These are phyloP conservation scores for Amauroascus verrucosus DNA, from an alignment of 2,329 filamentous ascomycete genomes.

Conservation along the genomic window DNA sequence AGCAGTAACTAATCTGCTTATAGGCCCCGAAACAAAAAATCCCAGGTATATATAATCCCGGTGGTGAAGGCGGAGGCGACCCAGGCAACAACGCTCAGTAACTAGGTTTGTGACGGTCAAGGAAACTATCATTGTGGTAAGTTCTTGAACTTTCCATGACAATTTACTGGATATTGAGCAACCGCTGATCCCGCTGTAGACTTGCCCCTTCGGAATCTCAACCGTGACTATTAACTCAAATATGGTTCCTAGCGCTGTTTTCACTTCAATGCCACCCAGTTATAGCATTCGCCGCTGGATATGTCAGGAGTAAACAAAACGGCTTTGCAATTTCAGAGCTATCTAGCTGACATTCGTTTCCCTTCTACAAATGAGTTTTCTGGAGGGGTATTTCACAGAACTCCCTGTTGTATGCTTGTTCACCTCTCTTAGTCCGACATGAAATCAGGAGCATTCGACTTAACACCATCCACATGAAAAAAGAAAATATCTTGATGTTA, in stretches of 20 bases:
- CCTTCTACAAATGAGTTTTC: neutral
- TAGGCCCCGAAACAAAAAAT: conserved; percentile 4
- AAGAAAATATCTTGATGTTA: neutral
- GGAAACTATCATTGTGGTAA: conserved; percentile 26
- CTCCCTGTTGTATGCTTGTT: neutral
- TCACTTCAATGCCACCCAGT: neutral
- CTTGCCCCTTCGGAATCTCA: neutral
- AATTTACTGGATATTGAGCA: neutral
- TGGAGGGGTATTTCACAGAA: neutral
- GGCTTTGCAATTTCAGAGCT: neutral
- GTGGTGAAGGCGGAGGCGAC: conserved; percentile 1
- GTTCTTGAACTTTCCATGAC: conserved; percentile 18
- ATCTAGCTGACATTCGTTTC: neutral
- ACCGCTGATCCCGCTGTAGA: neutral
- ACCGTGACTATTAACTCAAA: too few relatives aligned
- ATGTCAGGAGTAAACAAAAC: neutral
- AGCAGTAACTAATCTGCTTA: neutral
- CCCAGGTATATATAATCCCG: neutral
- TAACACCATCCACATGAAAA: neutral
- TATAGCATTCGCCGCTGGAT: neutral
- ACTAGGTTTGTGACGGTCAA: conserved; percentile 28
- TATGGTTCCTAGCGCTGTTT: conserved; percentile 4
- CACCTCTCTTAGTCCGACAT: neutral
- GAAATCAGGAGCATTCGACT: neutral
- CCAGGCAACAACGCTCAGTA: conserved; percentile 18